phyloP scores from a whole-genome alignment of 179 eudicot genomes.

The Monotropa hypopitys region DNA sequence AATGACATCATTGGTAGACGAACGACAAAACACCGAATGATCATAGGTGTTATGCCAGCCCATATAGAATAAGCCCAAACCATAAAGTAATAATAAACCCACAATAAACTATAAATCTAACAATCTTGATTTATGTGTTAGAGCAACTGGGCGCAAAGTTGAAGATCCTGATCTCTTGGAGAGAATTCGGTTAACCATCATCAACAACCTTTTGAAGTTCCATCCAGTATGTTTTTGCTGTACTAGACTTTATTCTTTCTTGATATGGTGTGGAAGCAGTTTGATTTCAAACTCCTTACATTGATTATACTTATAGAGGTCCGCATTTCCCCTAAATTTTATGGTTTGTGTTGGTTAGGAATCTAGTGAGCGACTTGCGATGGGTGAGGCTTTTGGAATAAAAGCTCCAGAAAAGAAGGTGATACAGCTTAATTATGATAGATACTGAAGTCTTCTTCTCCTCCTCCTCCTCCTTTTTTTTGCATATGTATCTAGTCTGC shows the following conservation, averaged over 20 bases:
- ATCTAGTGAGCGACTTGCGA: constrained; percentile 84
- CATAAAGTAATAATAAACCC: too few relatives aligned
- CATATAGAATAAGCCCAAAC: too few relatives aligned
- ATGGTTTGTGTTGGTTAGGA: constrained; percentile 35
- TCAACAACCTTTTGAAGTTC: constrained; percentile 80
- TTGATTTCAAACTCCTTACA: neutral
- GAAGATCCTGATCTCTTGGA: constrained; percentile 96
- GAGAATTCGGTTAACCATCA: constrained; percentile 74
- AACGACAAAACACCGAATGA: too few relatives aligned
- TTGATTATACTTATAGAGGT: constrained; percentile 2
- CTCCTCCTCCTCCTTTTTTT: too few relatives aligned
- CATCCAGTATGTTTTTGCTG: constrained; percentile 62
- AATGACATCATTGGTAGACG: too few relatives aligned
- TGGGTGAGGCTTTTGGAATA: constrained; percentile 94
- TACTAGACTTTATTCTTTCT: neutral
- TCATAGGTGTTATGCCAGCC: too few relatives aligned
- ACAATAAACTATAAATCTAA: too few relatives aligned
- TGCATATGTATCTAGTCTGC: neutral
- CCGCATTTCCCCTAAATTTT: constrained; percentile 3
- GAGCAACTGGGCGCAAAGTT: constrained; percentile 75
- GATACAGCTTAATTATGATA: constrained; percentile 2
- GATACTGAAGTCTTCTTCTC: neutral
- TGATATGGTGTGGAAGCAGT: neutral
- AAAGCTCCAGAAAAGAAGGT: constrained; percentile 83
- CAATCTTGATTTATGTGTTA: constrained; percentile 19